A percentile compares a stretch with the other conserved stretches of the same genome.
These are phyloP conservation scores for Alternaria novae-zelandiae DNA, from an alignment of 2,329 filamentous ascomycete genomes.

Conservation along the genomic window DNA sequence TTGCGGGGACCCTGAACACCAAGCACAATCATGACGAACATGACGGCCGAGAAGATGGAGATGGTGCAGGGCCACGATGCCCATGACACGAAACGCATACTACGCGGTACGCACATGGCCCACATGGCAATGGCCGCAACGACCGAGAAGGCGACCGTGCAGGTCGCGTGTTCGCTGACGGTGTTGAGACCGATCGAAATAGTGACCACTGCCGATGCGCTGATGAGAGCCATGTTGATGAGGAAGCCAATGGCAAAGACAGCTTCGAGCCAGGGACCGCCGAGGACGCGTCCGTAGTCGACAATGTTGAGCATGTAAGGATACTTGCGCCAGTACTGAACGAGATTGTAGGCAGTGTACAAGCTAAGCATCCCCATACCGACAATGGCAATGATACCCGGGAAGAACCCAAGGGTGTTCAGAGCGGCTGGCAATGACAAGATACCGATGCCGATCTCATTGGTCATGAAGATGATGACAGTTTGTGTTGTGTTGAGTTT, in stretches of 20 bases:
- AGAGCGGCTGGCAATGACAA: conserved; percentile 34
- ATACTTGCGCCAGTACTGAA: conserved; percentile 41
- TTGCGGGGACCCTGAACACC: conserved; percentile 32
- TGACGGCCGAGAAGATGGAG: conserved; percentile 27
- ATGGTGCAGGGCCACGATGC: conserved; percentile 35
- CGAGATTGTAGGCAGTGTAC: conserved; percentile 39
- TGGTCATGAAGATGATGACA: conserved; percentile 40
- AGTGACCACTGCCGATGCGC: conserved; percentile 35
- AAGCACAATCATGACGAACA: conserved; percentile 37
- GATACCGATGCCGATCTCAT: conserved; percentile 40
- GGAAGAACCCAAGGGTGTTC: conserved; percentile 35
- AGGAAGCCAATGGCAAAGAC: conserved; percentile 34
- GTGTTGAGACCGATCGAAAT: conserved; percentile 38
- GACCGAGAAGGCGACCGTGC: conserved; percentile 35
- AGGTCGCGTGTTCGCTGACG: conserved; percentile 35
- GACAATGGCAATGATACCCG: conserved; percentile 31
- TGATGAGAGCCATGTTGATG: conserved; percentile 39
- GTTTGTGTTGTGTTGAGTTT: conserved; percentile 36
- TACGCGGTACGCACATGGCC: conserved; percentile 34
- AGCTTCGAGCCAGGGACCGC: conserved; percentile 33
- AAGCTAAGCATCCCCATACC: conserved; percentile 34
- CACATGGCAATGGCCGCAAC: conserved; percentile 34
- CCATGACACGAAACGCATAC: conserved; percentile 39
- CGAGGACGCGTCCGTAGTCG: conserved; percentile 37
- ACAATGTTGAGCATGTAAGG: conserved; percentile 40